Percentiles rank a stretch among this genome's conserved stretches.
phyloP scores from a whole-genome alignment of 2,329 filamentous ascomycete genomes.

The Pseudogymnoascus sp. region DNA sequence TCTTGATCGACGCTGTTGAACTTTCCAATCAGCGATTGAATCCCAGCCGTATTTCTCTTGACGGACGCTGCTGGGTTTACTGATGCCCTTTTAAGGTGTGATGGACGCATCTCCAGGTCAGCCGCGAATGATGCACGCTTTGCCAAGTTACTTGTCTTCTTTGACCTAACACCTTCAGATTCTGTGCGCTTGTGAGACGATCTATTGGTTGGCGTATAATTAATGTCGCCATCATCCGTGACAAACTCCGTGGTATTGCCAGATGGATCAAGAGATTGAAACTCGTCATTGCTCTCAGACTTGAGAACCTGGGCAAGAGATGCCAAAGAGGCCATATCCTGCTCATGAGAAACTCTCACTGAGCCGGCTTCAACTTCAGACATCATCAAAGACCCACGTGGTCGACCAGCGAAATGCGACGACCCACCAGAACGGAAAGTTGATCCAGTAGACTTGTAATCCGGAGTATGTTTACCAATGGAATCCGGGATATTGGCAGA shows the following conservation, averaged over 20 bases:
- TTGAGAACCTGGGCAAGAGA: constrained; percentile 19
- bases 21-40: neutral
- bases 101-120: neutral
- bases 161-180: neutral
- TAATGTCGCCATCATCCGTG: neutral
- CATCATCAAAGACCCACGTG: neutral
- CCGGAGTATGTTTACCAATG: neutral
- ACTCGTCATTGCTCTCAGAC: neutral
- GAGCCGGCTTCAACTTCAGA: neutral
- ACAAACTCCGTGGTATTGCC: neutral
- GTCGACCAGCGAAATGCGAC: neutral
- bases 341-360: constrained; percentile 19
- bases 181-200: neutral
- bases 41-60: neutral
- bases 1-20: neutral
- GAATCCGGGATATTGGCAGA: neutral
- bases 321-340: constrained; percentile 23
- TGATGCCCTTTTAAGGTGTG: neutral
- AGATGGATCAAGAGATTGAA: neutral
- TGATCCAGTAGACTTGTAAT: neutral
- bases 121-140: neutral
- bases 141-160: neutral
- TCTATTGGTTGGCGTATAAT: neutral
- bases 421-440: neutral
- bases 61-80: neutral